phyloP scores from a whole-genome alignment of 2,329 filamentous ascomycete species.

The Verticillium klebahnii region DNA sequence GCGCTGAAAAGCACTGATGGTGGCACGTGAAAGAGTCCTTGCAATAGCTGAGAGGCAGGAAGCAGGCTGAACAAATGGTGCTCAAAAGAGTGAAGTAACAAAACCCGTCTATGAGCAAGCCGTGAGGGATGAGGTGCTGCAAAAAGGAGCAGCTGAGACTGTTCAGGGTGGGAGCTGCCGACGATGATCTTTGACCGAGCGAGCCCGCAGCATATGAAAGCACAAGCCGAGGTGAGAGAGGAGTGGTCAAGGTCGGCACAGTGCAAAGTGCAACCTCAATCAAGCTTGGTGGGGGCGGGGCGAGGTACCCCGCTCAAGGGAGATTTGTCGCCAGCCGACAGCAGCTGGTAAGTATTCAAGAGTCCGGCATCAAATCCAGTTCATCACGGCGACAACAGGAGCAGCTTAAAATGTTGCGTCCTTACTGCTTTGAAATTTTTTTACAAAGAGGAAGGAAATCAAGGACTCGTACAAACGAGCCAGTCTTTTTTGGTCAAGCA shows the following conservation, averaged over 20 bases:
- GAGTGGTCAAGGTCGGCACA: neutral
- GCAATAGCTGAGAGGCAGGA: no score
- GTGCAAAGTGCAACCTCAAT: neutral
- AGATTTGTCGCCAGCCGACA: no score
- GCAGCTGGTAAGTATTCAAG: neutral
- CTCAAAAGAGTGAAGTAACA: neutral
- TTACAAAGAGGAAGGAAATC: no score
- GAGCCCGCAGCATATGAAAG: neutral
- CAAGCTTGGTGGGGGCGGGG: neutral
- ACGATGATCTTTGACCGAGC: neutral
- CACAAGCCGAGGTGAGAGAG: neutral
- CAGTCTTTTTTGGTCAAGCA: no score
- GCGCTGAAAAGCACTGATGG: neutral
- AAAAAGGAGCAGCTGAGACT: neutral
- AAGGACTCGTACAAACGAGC: no score
- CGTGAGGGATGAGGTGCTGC: neutral
- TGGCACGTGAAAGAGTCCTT: neutral
- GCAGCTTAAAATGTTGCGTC: no score
- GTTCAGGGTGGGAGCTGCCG: neutral
- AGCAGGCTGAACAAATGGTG: no score
- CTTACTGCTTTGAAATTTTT: no score
- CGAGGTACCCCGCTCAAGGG: neutral
- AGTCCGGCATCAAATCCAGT: no score
- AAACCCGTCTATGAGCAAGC: neutral
- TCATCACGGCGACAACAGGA: no score